A percentile compares a stretch with the other conserved stretches of the same genome.
Evolutionary conservation across 164 flowering plant species (phyloP).

Genomic region (Chimonanthus praecox): DNA sequence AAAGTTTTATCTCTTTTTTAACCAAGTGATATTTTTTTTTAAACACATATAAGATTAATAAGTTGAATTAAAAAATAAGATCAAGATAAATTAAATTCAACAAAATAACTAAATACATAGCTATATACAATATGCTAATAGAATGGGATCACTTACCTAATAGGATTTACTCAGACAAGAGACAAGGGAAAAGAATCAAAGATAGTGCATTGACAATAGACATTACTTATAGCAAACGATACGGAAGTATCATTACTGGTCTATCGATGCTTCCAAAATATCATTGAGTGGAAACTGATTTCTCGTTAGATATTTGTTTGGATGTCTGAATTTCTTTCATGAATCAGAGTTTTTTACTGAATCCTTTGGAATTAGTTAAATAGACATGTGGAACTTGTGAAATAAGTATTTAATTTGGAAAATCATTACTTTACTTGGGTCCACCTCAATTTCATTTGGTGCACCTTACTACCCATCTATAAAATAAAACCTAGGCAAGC

Average conservation of each 20-base stretch:
- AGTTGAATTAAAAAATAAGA: too few relatives aligned
- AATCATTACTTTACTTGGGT: background rate
- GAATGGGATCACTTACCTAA: too few relatives aligned
- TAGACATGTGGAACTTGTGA: background rate
- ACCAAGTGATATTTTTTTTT: too few relatives aligned
- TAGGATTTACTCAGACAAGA: too few relatives aligned
- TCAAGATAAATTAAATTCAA: too few relatives aligned
- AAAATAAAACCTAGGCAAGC: background rate
- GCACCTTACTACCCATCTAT: background rate
- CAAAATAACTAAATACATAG: too few relatives aligned
- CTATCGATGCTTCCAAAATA: background rate
- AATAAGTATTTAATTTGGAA: background rate
- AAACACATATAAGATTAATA: too few relatives aligned
- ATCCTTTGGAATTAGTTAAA: background rate
- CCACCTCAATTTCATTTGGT: background rate
- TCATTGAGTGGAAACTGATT: background rate
- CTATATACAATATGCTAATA: too few relatives aligned
- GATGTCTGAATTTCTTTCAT: background rate
- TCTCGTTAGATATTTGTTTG: background rate
- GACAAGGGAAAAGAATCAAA: too few relatives aligned
- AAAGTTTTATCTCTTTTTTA: too few relatives aligned
- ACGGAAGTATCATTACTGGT: background rate
- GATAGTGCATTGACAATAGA: background rate
- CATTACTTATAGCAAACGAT: background rate
- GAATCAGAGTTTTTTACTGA: background rate